Percentiles rank a stretch among this genome's conserved stretches.
Conservation (phyloP, 805 yeast species). For the Wickerhamomyces xylosicus region DNA sequence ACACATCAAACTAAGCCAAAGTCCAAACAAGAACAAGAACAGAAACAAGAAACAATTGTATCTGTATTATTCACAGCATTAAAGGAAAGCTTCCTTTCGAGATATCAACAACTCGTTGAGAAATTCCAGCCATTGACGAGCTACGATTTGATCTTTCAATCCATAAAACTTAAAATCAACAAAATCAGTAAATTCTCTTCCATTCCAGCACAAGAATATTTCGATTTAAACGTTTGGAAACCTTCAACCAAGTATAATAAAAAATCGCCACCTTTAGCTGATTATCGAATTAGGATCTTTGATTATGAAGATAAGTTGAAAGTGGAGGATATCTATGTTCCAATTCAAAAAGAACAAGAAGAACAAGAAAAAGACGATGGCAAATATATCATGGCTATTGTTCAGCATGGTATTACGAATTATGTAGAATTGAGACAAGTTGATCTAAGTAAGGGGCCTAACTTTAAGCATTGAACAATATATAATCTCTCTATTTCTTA, state of each 20-base stretch:
- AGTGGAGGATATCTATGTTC: neutral
- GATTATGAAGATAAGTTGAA: neutral
- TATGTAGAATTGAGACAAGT: neutral
- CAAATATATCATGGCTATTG: neutral
- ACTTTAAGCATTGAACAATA: neutral
- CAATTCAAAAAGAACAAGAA: neutral
- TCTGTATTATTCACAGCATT: neutral
- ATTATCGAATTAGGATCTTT: neutral
- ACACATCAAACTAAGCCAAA: neutral
- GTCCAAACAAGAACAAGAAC: neutral
- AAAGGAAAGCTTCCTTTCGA: neutral
- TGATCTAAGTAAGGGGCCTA: neutral
- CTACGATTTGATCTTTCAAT: neutral
- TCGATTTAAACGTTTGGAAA: neutral
- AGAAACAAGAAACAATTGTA: no score
- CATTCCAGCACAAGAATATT: neutral
- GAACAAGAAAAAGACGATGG: neutral
- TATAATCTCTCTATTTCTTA: no score
- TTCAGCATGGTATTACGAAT: neutral
- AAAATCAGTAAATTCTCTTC: neutral
- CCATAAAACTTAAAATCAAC: neutral
- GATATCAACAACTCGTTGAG: neutral
- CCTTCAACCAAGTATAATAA: neutral
- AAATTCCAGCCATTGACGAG: neutral
- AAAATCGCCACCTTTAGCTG: neutral